Evolutionary conservation across 2,329 filamentous ascomycete species (phyloP), one percentile per base, ranked within the genome.

Genomic region (Triangularia verruculosa): DNA sequence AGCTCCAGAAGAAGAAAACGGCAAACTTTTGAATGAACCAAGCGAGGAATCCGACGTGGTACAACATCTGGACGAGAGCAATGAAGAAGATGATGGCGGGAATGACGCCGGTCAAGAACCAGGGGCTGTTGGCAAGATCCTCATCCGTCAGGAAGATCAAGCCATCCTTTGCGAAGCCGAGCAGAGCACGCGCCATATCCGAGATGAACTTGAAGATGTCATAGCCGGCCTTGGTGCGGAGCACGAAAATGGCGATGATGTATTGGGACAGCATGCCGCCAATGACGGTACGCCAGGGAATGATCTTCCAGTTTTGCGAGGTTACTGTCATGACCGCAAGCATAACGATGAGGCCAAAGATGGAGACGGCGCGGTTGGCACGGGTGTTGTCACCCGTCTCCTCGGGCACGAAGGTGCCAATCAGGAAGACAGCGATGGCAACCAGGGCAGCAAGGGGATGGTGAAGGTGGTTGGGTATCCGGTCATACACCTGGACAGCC

Each of bases 21-120:
- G 93, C 92, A 71, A 95, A 91, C 77, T 97, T 97, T 70, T 83
- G 81, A 72, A 97, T 86, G 77, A 93, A 92, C 93, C 93, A 97
- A 78, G 96, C 93, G 60, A 97, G 79, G 67, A 93, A 82, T 2
- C 90, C 90, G 70, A 88, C 82, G 80, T 93, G 90, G 80, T 91
- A 96, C 52, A 96, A 78, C 13, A 97, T 85, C 77, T 96, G 91
- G 25, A 96, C 92, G n/a, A 97, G 82, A 1, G 93, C 87, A 64
- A 97, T 90, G 86, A 97, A 97, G 86, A 97, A 97, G 79, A 97
- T 92, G 77, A 97, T 96, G 71, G 93, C 88, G 0, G 93, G 92
- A n/a, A 96, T 83, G 66, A 96, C 92, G 57, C 83, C 80, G 57
- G 89, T 82, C 67, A 97, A 82, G 84, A 96, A 97, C 84, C 84